Conservation (phyloP, 306 rosid genomes). For the Pyrus betulifolia region DNA sequence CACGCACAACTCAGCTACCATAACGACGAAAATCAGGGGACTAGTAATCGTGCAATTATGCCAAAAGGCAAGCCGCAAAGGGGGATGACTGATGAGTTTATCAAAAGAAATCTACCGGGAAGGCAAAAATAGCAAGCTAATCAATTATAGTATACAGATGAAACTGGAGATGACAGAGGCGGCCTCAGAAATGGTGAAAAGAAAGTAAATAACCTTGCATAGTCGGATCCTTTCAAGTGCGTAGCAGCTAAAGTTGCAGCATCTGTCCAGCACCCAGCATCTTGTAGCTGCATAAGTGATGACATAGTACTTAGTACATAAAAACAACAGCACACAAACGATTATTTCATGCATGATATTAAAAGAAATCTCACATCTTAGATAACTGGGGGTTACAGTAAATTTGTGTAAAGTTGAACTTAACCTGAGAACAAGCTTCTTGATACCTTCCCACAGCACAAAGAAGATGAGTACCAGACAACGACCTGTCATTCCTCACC, state of each 20-base stretch:
- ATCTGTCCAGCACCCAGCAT: slow-evolving; percentile 96
- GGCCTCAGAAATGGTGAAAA: background rate
- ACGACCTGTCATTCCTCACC: slow-evolving; percentile 95
- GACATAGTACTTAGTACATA: slow-evolving; percentile 16
- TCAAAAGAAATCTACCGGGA: background rate
- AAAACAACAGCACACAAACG: slow-evolving; percentile 5
- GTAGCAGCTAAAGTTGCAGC: slow-evolving; percentile 98
- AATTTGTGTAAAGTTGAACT: slow-evolving; percentile 5
- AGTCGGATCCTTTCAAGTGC: slow-evolving; percentile 90
- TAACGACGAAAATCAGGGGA: background rate
- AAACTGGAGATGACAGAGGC: background rate
- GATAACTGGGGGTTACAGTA: background rate
- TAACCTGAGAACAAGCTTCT: slow-evolving; percentile 99
- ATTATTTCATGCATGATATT: background rate
- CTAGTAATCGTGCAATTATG: background rate
- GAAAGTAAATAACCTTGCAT: slow-evolving; percentile 62
- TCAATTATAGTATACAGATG: background rate
- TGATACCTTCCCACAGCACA: slow-evolving; percentile 98
- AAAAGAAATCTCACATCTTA: background rate
- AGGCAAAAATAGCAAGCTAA: background rate
- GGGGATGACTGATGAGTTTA: background rate
- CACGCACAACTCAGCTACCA: background rate
- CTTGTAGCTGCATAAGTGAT: slow-evolving; percentile 79
- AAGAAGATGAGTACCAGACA: slow-evolving; percentile 95
- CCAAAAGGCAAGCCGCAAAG: background rate